Evolutionary conservation across 441 rosid species (phyloP), one percentile per base, ranked within the genome.

Genomic region (Metrosideros polymorpha): DNA sequence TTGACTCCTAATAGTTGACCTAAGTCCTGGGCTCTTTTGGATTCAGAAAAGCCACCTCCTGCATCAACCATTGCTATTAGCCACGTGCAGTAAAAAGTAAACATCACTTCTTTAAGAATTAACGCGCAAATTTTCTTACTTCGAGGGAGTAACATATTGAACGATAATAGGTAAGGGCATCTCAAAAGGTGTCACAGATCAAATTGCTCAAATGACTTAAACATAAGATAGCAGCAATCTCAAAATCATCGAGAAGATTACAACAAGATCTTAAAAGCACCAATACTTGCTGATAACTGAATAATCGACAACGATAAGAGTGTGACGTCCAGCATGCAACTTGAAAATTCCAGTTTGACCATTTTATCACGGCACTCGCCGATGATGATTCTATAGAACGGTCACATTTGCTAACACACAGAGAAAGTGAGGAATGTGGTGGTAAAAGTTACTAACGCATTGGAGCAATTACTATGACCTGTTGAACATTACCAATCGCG

Each of bases 21-120:
- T 86, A 97, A 89, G 90, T 96, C 97, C 59, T 85, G 87, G 18
- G 98, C 98, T 91, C 99, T 94, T 89, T 89, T 91, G n/a, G 97
- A 93, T 92, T 95, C 98, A 63, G 90, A 94, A 89, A 93, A 88
- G 82, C 99, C 97, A 88, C 99, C 98, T 77, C 99, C 98, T 97
- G 85, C 24, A 25, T 17, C 84, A 51, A 35, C 35, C 57, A 82
- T 82, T 82, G 27, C 4, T 25, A 32, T 32, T 63, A 63, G 76
- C 84, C 42, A 0, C 4, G 1, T 49, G 84, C 84, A 51, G 56
- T 50, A 47, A n/a, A 61, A 49, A 29, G 5, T 50, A 12, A 82
- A 18, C 14, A 18, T 50, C 22, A 0, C 47, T 55, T 54, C 39
- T 18, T 27, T 15, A 9, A 7, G n/a, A 63, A 63, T 63, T 63